Conservation (phyloP, 2,329 filamentous ascomycete species). For the Fusarium sp. region DNA sequence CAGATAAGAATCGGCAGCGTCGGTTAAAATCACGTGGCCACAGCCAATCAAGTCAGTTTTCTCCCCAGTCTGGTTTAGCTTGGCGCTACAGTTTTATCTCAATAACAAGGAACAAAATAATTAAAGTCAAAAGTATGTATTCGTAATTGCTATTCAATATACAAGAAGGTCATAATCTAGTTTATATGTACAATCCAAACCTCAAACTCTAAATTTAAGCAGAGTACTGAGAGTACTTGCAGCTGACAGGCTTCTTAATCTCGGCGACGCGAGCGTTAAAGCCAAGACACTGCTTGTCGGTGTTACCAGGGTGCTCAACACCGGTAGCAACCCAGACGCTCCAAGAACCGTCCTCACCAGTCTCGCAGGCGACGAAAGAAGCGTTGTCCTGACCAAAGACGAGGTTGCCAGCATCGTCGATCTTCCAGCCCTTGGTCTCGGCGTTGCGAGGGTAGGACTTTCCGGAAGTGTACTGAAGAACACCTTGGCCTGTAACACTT, state of each 20-base stretch:
- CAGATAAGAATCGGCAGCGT: slow-evolving; percentile 37
- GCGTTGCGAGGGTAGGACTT: slow-evolving; percentile 51
- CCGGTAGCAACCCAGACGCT: slow-evolving; percentile 51
- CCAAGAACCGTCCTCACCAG: slow-evolving; percentile 55
- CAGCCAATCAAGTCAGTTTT: background rate
- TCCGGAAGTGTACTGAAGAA: slow-evolving; percentile 63
- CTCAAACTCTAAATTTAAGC: background rate
- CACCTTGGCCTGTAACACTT: slow-evolving; percentile 58
- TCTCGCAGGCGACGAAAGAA: slow-evolving; percentile 65
- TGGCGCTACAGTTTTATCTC: background rate
- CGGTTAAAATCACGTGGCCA: slow-evolving; percentile 12
- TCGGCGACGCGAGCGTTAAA: slow-evolving; percentile 49
- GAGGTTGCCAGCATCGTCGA: slow-evolving; percentile 50
- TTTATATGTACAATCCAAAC: background rate
- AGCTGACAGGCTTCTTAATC: slow-evolving; percentile 48
- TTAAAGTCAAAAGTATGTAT: background rate
- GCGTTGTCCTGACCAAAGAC: slow-evolving; percentile 9
- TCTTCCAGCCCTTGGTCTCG: slow-evolving; percentile 60
- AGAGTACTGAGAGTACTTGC: slow-evolving; percentile 46
- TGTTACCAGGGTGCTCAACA: slow-evolving; percentile 49
- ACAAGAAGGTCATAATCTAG: background rate
- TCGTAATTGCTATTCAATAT: background rate
- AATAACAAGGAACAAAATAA: background rate
- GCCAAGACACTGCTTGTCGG: slow-evolving; percentile 51
- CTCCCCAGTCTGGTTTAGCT: background rate